Base-by-base conservation (phyloP, 1,139 yeast genomes). In the Eremothecium gossypii region DNA sequence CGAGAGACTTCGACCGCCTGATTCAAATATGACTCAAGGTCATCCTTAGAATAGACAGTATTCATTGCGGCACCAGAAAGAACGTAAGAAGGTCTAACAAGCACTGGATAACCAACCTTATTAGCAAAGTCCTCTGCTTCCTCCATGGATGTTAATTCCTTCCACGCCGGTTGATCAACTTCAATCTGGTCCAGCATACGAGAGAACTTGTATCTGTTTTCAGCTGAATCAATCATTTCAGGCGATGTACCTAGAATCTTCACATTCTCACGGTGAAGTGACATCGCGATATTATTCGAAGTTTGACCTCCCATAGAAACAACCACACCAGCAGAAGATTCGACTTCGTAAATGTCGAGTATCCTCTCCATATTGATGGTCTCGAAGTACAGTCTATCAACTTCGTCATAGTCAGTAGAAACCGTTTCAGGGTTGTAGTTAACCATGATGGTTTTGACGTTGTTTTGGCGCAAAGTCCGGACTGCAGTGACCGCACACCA, bases 241-340 rank as follows among this genome's bases (percentile, higher is more conserved):
- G 98, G 98, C 33, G 95, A 83, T 41, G 98, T 91, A 67, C 98
- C 98, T 57, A 91, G 73, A 52, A 91, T 84, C 71, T 89, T 91
- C 55, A 87, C 96, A 61, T 86, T 86, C 69, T 89, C 95, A 68
- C 96, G 83, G 68, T 89, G 91, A 59, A 91, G 74, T 49, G 89
- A 80, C 64, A 91, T 74, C 29, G 98, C 98, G 70, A 91, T 91
- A 66, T 91, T 91, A 70, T 91, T 87, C 7, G 97, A 86, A 36
- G 96, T 85, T 71, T 93, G 98, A 63, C 98, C 98, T 74, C 98
- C 98, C 95, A 91, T 87, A 49, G 97, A 83, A 52, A 91, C 86
- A 52, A 91, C 81, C 49, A 91, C 96, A 71, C 98, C 98, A 13
- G 80, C 68, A 39, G 96, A 82, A 58, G 79, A 77, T 71, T 93